Evolutionary conservation across 148 eudicot species (phyloP).

Genomic region (Rheum nobile): DNA sequence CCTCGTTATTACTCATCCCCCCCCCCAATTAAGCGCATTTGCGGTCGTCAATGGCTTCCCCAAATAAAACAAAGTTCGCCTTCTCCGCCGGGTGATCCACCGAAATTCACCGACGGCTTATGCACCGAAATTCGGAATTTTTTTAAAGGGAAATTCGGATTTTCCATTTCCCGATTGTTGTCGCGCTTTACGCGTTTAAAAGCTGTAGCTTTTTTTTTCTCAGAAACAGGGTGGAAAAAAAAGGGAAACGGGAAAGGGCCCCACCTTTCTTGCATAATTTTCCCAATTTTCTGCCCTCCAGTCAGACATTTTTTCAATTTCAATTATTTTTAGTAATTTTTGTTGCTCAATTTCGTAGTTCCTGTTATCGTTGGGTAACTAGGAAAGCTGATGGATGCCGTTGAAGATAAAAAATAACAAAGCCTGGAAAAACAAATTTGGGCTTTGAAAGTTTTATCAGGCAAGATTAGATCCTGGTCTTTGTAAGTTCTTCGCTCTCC

Average conservation of each 20-base stretch:
- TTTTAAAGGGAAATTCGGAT: background rate
- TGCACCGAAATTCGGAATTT: background rate
- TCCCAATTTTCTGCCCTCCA: background rate
- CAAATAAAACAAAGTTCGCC: background rate
- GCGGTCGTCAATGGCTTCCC: background rate
- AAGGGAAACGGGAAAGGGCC: background rate
- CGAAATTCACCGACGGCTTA: background rate
- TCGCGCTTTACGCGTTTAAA: background rate
- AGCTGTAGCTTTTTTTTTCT: background rate
- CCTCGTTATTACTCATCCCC: background rate
- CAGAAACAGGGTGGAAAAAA: background rate
- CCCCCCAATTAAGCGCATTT: background rate
- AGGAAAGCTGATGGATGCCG: background rate
- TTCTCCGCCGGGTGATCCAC: background rate
- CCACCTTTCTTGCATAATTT: slow-evolving; percentile 1
- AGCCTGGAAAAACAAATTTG: background rate
- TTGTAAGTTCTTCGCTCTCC: background rate
- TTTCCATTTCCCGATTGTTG: background rate
- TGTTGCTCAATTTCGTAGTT: background rate
- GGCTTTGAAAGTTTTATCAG: background rate
- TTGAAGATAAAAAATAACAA: background rate
- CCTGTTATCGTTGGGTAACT: background rate
- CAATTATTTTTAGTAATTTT: background rate
- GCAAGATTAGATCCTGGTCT: background rate
- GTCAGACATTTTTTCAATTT: background rate